Conservation (phyloP, 768 basidiomycete genomes). For the Tricholoma matsutake region DNA sequence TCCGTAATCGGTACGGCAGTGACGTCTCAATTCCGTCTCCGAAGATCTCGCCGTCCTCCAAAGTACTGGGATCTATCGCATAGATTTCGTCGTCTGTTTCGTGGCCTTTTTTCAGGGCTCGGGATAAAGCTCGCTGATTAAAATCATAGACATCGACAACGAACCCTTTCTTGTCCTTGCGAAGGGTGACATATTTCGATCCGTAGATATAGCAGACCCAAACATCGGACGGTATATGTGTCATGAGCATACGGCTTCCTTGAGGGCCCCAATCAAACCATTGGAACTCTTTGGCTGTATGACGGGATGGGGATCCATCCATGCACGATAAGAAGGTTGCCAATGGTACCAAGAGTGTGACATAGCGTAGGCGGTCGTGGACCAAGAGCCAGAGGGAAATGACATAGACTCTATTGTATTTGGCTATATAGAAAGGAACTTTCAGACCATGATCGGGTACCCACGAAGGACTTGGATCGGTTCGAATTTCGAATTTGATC, state of each 20-base stretch:
- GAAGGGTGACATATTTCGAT: constrained; percentile 35
- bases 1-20: constrained; percentile 44
- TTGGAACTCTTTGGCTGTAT: constrained; percentile 18
- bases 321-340: constrained; percentile 37
- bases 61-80: neutral
- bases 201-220: constrained; percentile 64
- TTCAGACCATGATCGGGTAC: constrained; percentile 27
- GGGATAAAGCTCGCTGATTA: constrained; percentile 39
- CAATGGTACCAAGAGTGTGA: constrained; percentile 44
- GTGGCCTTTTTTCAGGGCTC: constrained; percentile 13
- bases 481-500: constrained; percentile 42
- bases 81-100: constrained; percentile 2
- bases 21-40: constrained; percentile 37
- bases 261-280: constrained; percentile 55
- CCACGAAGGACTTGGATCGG: constrained; percentile 53
- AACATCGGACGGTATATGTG: constrained; percentile 28
- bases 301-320: constrained; percentile 15
- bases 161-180: constrained; percentile 11
- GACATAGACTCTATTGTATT: constrained; percentile 42
- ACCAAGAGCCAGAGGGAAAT: constrained; percentile 40
- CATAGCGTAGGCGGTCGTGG: constrained; percentile 21
- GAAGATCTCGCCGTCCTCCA: constrained; percentile 32
- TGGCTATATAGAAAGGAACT: constrained; percentile 47
- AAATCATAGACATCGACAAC: constrained; percentile 48
- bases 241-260: constrained; percentile 42